Base-by-base conservation (phyloP, 345 rosid species). In the Raphanus sativus region DNA sequence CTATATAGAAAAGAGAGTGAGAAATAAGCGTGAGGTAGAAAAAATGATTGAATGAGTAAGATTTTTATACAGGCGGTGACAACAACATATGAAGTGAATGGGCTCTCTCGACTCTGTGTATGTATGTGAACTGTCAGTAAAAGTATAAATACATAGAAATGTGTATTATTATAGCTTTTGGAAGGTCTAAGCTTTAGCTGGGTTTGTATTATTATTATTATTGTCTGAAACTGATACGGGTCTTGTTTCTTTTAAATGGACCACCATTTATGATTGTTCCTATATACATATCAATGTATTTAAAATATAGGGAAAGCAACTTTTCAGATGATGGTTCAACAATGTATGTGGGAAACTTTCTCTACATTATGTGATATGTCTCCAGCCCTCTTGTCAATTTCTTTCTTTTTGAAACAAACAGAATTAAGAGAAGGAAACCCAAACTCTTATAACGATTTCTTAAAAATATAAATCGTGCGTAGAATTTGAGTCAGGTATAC, bases 181-280 rank as follows among this genome's bases (percentile, higher is more conserved):
- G 70, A 69, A 55, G 36, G 70, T 64, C 38, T 77, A 77, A 36
- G 66, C 62, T 76, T 71, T 59, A 66, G 81, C 77, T 72, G 77
- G 77, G 66, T 32, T 66, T 42, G 25, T 40, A 72, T 71, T 71
- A 72, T 78, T 71, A 78, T 78, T 78, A 78, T 78, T 78, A 72
- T 78, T 78, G 73, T 72, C 81, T 78, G 77, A 66, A 78, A 78
- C 77, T 72, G 77, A 78, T 65, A 78, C 72, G 77, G 81, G 77
- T 78, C 69, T 59, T 78, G 77, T 65, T 70, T 72, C 68, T 65
- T 59, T 33, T 59, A 58, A 45, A 66, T 66, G 81, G 81, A 78
- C 81, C 81, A 78, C 81, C 63, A 78, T 60, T 62, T 78, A 71
- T 77, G 76, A 77, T 65, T 65, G 65, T 77, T 77, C 81, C 32